Conservation (phyloP, 2,329 filamentous ascomycete genomes). For the Fusarium aywerte region DNA sequence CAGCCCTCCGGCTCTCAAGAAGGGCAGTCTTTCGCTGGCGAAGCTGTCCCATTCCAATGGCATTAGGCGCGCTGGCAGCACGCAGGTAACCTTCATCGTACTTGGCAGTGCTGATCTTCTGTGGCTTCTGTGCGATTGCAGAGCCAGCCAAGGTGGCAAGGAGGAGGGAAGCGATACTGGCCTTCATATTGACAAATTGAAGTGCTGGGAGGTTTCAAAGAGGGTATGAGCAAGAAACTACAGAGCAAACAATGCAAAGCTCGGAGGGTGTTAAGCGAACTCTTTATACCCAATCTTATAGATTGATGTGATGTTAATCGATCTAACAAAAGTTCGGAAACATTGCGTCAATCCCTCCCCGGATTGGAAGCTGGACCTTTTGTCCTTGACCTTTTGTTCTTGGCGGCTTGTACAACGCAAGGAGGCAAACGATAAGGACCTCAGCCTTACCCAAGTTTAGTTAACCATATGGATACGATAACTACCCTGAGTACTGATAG, state of each 20-base stretch:
- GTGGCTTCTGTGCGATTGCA: slow-evolving; percentile 2
- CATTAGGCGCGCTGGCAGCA: slow-evolving; percentile 3
- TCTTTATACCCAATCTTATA: background rate
- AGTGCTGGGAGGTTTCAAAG: background rate
- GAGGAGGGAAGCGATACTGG: slow-evolving; percentile 7
- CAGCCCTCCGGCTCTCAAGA: background rate
- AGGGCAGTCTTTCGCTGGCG: slow-evolving; percentile 15
- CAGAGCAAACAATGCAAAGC: background rate
- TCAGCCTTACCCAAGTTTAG: background rate
- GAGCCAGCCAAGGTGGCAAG: slow-evolving; percentile 14
- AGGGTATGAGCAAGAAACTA: background rate
- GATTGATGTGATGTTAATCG: background rate
- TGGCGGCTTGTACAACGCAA: background rate
- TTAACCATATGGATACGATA: background rate
- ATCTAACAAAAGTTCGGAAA: background rate
- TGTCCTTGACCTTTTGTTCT: slow-evolving; percentile 13
- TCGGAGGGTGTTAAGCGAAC: accelerated
- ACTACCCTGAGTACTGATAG: background rate
- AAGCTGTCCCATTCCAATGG: slow-evolving; percentile 16
- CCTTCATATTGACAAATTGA: slow-evolving; percentile 2
- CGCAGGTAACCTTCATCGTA: slow-evolving; percentile 14
- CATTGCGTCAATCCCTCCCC: background rate
- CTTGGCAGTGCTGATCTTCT: slow-evolving; percentile 13
- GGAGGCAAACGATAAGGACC: background rate
- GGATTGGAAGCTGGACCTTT: slow-evolving; percentile 19